Percentiles rank a stretch among this genome's conserved stretches.
These are phyloP conservation scores for Penicillium macrosclerotiorum DNA, from an alignment of 495 filamentous ascomycete species.

Conservation along the genomic window DNA sequence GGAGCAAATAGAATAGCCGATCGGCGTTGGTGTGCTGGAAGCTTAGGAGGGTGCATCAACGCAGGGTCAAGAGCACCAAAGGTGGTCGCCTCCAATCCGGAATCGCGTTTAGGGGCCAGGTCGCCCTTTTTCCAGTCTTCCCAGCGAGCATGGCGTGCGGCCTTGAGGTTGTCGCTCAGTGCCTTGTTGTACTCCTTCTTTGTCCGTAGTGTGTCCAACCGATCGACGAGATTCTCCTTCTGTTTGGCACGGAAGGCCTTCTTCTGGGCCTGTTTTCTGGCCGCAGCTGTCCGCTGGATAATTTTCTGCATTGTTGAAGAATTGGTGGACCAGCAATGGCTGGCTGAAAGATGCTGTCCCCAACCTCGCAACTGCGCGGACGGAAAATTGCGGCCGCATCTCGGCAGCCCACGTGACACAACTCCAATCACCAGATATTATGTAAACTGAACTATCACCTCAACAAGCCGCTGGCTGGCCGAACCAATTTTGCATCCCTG, in stretches of 20 bases:
- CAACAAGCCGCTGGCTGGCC: too few species aligned
- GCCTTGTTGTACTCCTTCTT: conserved; percentile 33
- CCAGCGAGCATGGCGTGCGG: conserved; percentile 35
- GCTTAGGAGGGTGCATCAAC: conserved; percentile 32
- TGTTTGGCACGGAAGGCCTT: conserved; percentile 44
- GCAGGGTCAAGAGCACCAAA: conserved; percentile 52
- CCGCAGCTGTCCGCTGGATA: conserved; percentile 63
- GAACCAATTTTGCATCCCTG: too few species aligned
- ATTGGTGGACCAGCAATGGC: conserved; percentile 34
- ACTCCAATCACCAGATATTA: neutral
- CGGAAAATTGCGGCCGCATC: conserved; percentile 39
- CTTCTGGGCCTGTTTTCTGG: conserved; percentile 59
- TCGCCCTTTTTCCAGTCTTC: conserved; percentile 78
- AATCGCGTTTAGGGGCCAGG: conserved; percentile 70
- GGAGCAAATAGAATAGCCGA: conserved; percentile 61
- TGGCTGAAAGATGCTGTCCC: conserved; percentile 24
- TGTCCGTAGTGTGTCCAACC: conserved; percentile 32
- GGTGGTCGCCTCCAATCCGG: conserved; percentile 42
- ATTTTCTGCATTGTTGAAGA: conserved; percentile 67
- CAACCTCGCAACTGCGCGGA: conserved; percentile 15
- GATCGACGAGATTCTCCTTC: conserved; percentile 30
- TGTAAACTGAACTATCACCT: too few species aligned
- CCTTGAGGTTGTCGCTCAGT: conserved; percentile 28
- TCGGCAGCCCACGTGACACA: conserved; percentile 21
- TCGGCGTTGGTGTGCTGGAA: conserved; percentile 47